Evolutionary conservation across 441 rosid genomes (phyloP), one percentile per base, ranked within the genome.

Genomic region (Erysimum pusillum): DNA sequence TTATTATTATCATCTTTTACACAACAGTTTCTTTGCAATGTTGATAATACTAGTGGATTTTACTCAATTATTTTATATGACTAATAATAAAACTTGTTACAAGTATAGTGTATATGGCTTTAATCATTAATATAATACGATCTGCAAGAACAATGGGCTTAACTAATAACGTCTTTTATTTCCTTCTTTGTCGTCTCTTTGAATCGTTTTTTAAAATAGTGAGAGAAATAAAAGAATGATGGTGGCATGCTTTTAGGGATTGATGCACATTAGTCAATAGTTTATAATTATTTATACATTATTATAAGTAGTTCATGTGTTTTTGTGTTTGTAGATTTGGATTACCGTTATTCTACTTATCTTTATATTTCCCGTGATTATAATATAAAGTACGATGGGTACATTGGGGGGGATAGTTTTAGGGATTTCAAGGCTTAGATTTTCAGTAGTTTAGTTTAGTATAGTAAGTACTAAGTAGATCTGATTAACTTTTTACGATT

Each of bases 181-280:
- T 22, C 7, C 45, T 67, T 67, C 7, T 67, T 41, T 68, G 69
- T 75, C 62, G 74, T 42, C 20, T 68, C 48, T 44, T 39, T 68
- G 3, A 32, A 39, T 44, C 13, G 7, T 64, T 53, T 63, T 17
- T 25, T n/a, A 12, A 14, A 22, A 9, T 53, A 67, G 61, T 75
- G 67, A 57, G 41, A 14, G 59, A 70, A 46, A 69, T 70, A 42
- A 69, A 70, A 63, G 18, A 70, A 66, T 63, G 72, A 70, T 59
- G 76, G 77, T 71, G 63, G 41, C 73, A 77, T 41, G 32, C 73
- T 72, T 51, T 65, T 77, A 77, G 81, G 81, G 81, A 77, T 77
- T 73, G 81, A 77, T 77, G 81, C 81, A 58, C 69, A 66, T 44
- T 65, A 65, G 68, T 66, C 49, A 65, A 49, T 71, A 65, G 28